Evolutionary conservation across 2,329 filamentous ascomycete genomes (phyloP), one percentile per base, ranked within the genome.

Genomic region (Aspergillus quadrilineatus): DNA sequence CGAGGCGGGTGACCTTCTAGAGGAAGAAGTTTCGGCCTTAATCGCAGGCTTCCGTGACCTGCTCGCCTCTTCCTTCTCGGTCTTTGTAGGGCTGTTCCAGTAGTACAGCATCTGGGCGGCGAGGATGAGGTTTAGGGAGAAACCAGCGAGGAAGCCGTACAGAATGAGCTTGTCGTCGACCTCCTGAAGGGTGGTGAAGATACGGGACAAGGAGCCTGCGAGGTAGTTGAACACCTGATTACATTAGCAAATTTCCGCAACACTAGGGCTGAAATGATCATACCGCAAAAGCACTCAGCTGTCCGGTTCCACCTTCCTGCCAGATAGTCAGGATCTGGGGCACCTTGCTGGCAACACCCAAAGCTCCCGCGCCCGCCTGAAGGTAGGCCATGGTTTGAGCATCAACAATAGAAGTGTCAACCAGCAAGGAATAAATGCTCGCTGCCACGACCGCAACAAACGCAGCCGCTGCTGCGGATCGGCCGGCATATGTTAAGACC

Each of bases 121-220:
- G 56, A 99, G 81, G 55, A 99, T 83, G 56, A 87, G 81, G 75
- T 99, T 99, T 66, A 99, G 84, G n/a, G 81, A 77, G 73, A 97
- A 97, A 29, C 92, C 94, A 6, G 92, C 90, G 54, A 97, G 78
- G 80, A 96, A 97, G 50, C 92, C 89, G 77, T 96, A 97, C 28
- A 99, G 83, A 67, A 99, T 97, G 57, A 97, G 82, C 77, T 92
- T 92, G 76, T 99, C 94, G 73, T 96, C 89, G 58, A 99, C 94
- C 80, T 99, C 94, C 71, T 97, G 92, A 56, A 99, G 80, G 7
- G 95, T 99, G 32, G 94, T 99, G 77, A 97, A 99, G 78, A 99
- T 96, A 71, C 94, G 89, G 28, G 91, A 90, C 57, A 97, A 85
- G 43, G 92, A 96, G 39, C 95, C 94, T 66, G 87, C 82, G 68